Evolutionary conservation across 129 eudicot genomes (phyloP), one percentile per base, ranked within the genome.

Genomic region (Cynara cardunculus): DNA sequence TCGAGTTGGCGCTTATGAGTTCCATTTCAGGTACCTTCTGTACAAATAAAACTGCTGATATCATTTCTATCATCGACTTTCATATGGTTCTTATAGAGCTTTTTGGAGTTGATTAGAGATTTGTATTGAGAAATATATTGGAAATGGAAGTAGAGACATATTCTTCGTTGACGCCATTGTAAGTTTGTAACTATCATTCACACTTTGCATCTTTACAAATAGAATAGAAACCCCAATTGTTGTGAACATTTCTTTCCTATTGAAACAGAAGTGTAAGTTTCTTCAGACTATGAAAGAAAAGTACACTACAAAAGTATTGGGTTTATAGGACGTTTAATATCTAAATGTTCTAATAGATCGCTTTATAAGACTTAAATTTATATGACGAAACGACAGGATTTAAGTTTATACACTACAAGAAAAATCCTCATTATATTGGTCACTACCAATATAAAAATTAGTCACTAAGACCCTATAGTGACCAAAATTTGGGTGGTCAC

Each of bases 21-120:
- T 94, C 80, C 88, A 81, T 79, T 94, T 91, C 90, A 87, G 98
- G 86, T 94, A 91, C 76, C 93, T 93, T 80, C 19, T 91, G 74
- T 91, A 80, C 69, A 86, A 84, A 61, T 89, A 81, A 75, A 84
- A 69, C 21, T 68, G 35, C 76, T 73, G 72, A 68, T 44, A 35
- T 24, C 34, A 21, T 37, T 78, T 76, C 0, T 30, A 65, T 66
- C 70, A 66, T 73, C 16, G 25, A 13, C 22, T 22, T 28, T 11
- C 4, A 18, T 80, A 78, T 9, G 32, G 13, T 35, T 65, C 18
- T 75, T 73, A 65, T n/a, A 34, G 49, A 39, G 28, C 19, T 66
- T 71, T 53, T 72, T 25, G 8, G 77, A 77, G 71, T 75, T 71
- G 56, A 64, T 79, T 62, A 81, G 77, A 78, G 81, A 25, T 69